phyloP scores from a whole-genome alignment of 192 early-diverging fungal genomes.

The Coemansia sp. region DNA sequence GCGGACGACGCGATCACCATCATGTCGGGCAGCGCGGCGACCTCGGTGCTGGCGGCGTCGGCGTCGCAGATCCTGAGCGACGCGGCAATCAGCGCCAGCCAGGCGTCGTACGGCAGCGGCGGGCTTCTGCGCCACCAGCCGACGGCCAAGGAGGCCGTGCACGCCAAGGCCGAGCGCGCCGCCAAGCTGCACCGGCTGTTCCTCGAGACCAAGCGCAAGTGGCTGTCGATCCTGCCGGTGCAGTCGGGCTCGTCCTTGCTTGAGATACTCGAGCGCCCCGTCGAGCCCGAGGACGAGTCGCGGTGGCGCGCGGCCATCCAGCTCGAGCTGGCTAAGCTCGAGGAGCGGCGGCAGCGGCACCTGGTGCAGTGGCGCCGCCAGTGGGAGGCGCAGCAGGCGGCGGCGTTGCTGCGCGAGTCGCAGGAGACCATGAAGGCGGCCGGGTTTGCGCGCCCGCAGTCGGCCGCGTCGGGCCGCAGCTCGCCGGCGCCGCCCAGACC shows the following conservation, averaged over 20 bases:
- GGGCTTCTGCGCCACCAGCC: slow-evolving; percentile 45
- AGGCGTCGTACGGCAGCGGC: slow-evolving; percentile 45
- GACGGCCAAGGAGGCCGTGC: slow-evolving; percentile 52
- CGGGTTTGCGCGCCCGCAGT: slow-evolving; percentile 12
- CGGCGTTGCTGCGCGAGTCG: slow-evolving; percentile 37
- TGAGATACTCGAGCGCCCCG: slow-evolving; percentile 76
- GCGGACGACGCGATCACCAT: slow-evolving; percentile 53
- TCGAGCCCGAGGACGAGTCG: slow-evolving; percentile 73
- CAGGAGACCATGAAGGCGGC: slow-evolving; percentile 29
- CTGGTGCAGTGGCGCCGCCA: slow-evolving; percentile 45
- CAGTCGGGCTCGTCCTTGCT: slow-evolving; percentile 78
- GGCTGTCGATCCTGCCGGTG: slow-evolving; percentile 80
- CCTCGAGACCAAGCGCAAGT: slow-evolving; percentile 85
- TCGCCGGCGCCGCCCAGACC: slow-evolving; percentile 27
- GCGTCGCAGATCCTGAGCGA: slow-evolving; percentile 53
- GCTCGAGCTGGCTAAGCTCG: slow-evolving; percentile 51
- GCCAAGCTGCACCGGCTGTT: slow-evolving; percentile 65
- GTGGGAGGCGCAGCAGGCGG: slow-evolving; percentile 53
- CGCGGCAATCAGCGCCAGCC: slow-evolving; percentile 46
- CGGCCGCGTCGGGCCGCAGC: slow-evolving; percentile 32
- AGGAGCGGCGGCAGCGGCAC: slow-evolving; percentile 45
- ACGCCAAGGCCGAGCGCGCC: slow-evolving; percentile 52
- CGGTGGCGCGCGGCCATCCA: slow-evolving; percentile 52
- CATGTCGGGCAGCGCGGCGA: slow-evolving; percentile 52
- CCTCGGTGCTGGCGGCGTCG: slow-evolving; percentile 46